Base-by-base conservation (phyloP, 345 rosid species). In the Geranium brycei region DNA sequence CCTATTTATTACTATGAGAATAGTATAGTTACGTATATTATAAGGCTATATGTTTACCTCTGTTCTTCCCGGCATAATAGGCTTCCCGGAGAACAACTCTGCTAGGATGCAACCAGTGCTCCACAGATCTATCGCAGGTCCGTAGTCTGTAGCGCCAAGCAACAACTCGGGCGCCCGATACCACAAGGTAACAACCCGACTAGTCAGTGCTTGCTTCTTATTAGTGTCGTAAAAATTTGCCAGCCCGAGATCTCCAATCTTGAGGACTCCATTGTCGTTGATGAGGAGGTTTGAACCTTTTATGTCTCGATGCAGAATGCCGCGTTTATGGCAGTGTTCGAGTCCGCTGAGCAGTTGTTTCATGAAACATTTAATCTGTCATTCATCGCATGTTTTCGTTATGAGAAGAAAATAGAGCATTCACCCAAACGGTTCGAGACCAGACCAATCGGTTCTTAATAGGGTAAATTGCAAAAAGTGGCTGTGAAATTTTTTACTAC, bases 141-240 rank as follows among this genome's bases (percentile, higher is more conserved):
- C 97, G 62, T 93, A 93, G 1, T 79, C 64, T 30, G 95, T 87
- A 67, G 92, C 93, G 32, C 97, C 99, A 3, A 93, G 91, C 78
- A 93, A 69, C 71, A 91, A 92, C 92, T 93, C 97, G 5, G 97
- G 92, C 30, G 99, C 91, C 66, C 96, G 82, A 40, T 93, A 91
- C 99, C 99, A 88, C 56, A 91, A 81, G n/a, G 99, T 91, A 62
- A 85, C 99, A 0, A 93, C 99, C 60, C 96, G 92, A 67, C 96
- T 93, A 59, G 96, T 93, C 35, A 88, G 65, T 0, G 87, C 85
- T 60, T 81, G 95, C 31, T 64, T 75, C 61, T 78, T 80, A 65
- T 72, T 76, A 18, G 87, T 83, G 5, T 83, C 77, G 31, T 71
- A 90, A 66, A 81, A 76, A 4, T 78, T 88, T 3, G 96, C 92